Percentiles rank a stretch among this genome's conserved stretches.
These are phyloP conservation scores for Tuber microsphaerosporum DNA, from an alignment of 495 filamentous ascomycete species.

Conservation along the genomic window DNA sequence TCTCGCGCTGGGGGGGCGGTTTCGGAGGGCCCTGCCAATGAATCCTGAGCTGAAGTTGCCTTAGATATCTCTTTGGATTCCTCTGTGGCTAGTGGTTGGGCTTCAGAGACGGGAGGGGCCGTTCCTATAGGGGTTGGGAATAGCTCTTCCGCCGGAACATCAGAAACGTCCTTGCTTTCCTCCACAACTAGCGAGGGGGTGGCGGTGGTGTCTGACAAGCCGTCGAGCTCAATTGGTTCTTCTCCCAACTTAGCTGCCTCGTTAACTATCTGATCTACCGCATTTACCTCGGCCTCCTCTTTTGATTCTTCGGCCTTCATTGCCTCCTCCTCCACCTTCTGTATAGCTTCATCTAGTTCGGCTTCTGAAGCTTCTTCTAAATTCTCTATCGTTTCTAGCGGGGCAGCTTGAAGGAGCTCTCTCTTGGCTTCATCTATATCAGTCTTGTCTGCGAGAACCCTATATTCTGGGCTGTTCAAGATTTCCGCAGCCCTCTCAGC, in stretches of 20 bases:
- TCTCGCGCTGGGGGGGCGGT: not conserved
- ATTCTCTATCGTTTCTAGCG: not conserved
- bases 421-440: not conserved
- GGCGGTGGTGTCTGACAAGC: not conserved
- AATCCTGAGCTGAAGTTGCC: not conserved
- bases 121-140: not conserved
- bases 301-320: not conserved
- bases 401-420: not conserved
- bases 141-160: not conserved
- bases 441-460: slow-evolving; percentile 14
- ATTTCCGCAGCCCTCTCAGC: slow-evolving; percentile 53
- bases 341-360: not conserved
- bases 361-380: not conserved
- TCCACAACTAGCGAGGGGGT: not conserved
- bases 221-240: not conserved
- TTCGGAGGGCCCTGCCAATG: not conserved
- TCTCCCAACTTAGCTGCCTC: not conserved
- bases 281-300: not conserved
- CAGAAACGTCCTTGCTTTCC: not conserved
- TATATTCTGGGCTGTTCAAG: slow-evolving; percentile 50
- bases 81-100: not conserved
- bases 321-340: not conserved
- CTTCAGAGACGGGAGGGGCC: not conserved
- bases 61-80: not conserved
- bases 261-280: not conserved